Conservation (phyloP, 2,329 filamentous ascomycete genomes). For the Bertia moriformis region DNA sequence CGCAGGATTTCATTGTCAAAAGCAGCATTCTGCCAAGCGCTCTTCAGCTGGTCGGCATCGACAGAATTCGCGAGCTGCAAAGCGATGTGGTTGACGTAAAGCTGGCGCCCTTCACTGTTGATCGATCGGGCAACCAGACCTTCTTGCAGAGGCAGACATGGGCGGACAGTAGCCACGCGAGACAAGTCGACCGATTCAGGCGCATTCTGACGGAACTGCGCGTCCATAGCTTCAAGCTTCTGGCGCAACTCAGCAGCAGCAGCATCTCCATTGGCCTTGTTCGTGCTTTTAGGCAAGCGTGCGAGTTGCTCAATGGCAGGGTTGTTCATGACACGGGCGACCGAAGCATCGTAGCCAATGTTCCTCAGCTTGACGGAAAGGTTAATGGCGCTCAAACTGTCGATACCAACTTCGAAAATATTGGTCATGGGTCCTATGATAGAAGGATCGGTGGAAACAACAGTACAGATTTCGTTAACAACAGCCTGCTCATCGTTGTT, state of each 20-base stretch:
- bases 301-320: constrained; percentile 17
- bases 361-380: constrained; percentile 16
- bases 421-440: neutral
- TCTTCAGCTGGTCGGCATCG: constrained; percentile 6
- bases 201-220: constrained; percentile 6
- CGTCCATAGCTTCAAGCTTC: constrained; percentile 6
- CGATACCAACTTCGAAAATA: constrained; percentile 19
- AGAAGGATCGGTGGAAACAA: neutral
- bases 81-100: constrained; percentile 17
- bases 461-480: neutral
- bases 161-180: constrained; percentile 5
- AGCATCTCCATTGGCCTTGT: neutral
- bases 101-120: constrained; percentile 9
- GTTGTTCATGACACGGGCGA: constrained; percentile 17
- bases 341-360: constrained; percentile 15
- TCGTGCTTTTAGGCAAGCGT: constrained; percentile 6
- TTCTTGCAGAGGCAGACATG: constrained; percentile 7
- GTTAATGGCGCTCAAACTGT: constrained; percentile 19
- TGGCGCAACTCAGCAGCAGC: neutral
- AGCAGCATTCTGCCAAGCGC: constrained; percentile 10
- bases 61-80: constrained; percentile 10
- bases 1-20: constrained; percentile 14
- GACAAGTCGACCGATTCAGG: constrained; percentile 4
- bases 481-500: neutral
- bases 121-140: constrained; percentile 19